phyloP scores from a whole-genome alignment of 148 eudicot genomes.

The Fagopyrum esculentum region DNA sequence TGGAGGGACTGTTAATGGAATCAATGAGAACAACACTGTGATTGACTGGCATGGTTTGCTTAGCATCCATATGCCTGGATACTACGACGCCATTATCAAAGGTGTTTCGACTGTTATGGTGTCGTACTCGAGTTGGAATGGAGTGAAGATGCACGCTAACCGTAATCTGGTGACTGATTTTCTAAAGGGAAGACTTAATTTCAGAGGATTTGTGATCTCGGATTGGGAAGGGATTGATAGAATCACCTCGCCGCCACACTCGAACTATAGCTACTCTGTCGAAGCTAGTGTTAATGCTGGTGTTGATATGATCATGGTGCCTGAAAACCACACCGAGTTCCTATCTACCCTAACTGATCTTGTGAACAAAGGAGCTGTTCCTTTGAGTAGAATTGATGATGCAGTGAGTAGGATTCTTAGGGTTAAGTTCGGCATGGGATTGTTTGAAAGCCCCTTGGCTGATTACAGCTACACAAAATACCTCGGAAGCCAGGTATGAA shows the following conservation, averaged over 20 bases:
- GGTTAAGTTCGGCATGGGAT: constrained; percentile 23
- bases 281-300: constrained; percentile 20
- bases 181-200: constrained; percentile 28
- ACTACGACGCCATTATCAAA: constrained; percentile 21
- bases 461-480: constrained; percentile 21
- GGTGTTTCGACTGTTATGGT: constrained; percentile 32
- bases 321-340: constrained; percentile 20
- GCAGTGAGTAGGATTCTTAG: constrained; percentile 23
- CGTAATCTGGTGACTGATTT: constrained; percentile 24
- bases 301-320: constrained; percentile 27
- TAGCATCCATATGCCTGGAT: constrained; percentile 33
- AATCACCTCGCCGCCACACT: constrained; percentile 22
- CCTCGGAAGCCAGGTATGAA: constrained; percentile 22
- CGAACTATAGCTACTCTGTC: constrained; percentile 22
- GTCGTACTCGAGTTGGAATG: constrained; percentile 31
- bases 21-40: constrained; percentile 25
- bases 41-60: constrained; percentile 22
- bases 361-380: constrained; percentile 16
- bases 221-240: constrained; percentile 26
- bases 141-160: constrained; percentile 28
- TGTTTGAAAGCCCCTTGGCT: constrained; percentile 26
- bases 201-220: constrained; percentile 30
- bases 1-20: constrained; percentile 28
- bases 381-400: constrained; percentile 24
- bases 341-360: constrained; percentile 15